Evolutionary conservation across 352 stramenopile species (phyloP).

Genomic region (Nothophytophthora sp.): DNA sequence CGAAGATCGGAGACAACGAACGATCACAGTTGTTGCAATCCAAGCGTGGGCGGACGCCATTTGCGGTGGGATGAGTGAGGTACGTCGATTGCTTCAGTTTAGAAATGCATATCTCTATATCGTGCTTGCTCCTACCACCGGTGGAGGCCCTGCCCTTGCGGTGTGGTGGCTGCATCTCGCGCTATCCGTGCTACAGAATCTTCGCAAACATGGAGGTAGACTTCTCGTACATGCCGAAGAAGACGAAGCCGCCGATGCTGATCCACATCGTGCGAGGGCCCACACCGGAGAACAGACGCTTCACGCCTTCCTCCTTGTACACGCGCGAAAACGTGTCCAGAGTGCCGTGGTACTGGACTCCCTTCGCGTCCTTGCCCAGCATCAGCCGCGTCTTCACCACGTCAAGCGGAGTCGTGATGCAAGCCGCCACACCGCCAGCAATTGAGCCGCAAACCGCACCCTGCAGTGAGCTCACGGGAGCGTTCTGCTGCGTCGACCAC

Average conservation of each 20-base stretch:
- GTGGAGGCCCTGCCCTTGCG: neutral
- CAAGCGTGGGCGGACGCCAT: no score
- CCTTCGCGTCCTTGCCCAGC: constrained; percentile 95
- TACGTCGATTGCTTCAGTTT: no score
- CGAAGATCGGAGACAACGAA: no score
- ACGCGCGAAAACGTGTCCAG: constrained; percentile 91
- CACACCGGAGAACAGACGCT: constrained; percentile 94
- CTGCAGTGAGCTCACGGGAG: constrained; percentile 89
- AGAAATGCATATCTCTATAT: no score
- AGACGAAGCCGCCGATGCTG: constrained; percentile 99
- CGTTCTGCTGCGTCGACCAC: constrained; percentile 78
- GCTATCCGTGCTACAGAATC: constrained; percentile 42
- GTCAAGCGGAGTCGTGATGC: constrained; percentile 98
- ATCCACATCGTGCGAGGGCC: constrained; percentile 99
- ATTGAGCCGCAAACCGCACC: constrained; percentile 95
- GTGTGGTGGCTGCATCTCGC: neutral
- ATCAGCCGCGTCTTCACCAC: constrained; percentile 99
- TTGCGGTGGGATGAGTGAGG: no score
- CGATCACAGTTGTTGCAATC: no score
- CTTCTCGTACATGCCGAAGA: constrained; percentile 99
- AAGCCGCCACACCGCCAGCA: constrained; percentile 94
- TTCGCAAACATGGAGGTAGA: constrained; percentile 67
- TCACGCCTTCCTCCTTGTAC: constrained; percentile 89
- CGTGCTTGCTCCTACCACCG: no score
- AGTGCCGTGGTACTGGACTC: constrained; percentile 91